These are phyloP conservation scores for Naganishia antarctica DNA, from an alignment of 768 basidiomycete genomes.

Conservation along the genomic window DNA sequence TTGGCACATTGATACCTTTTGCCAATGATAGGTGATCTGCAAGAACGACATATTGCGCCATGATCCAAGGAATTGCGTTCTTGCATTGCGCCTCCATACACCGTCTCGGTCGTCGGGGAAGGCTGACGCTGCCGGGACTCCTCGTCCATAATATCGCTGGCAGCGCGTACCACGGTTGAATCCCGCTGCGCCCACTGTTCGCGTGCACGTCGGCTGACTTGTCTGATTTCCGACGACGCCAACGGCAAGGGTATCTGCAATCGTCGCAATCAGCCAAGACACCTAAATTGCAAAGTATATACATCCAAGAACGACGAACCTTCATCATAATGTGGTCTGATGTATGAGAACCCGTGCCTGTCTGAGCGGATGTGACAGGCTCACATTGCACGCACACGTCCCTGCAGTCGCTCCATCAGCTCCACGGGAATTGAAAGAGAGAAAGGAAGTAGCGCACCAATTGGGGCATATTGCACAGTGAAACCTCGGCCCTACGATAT, in stretches of 20 bases:
- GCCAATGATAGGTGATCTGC: conserved; percentile 59
- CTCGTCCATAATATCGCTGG: conserved; percentile 43
- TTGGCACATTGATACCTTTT: conserved; percentile 82
- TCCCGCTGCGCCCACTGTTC: conserved; percentile 73
- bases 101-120: conserved; percentile 67
- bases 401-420: conserved; percentile 30
- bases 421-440: background rate
- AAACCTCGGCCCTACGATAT: conserved; percentile 86
- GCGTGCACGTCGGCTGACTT: conserved; percentile 67
- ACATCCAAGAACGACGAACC: no score
- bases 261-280: background rate
- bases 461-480: conserved; percentile 85
- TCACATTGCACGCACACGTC: conserved; percentile 49
- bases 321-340: conserved; percentile 82
- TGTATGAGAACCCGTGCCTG: conserved; percentile 36
- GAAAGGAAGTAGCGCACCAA: conserved; percentile 32
- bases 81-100: conserved; percentile 52
- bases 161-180: conserved; percentile 57
- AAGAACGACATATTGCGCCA: conserved; percentile 35
- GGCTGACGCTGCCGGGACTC: conserved; percentile 52
- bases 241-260: conserved; percentile 81
- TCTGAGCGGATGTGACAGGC: conserved; percentile 28
- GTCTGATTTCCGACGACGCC: conserved; percentile 66
- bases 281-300: no score
- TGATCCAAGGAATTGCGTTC: conserved; percentile 39